A percentile compares a stretch with the other conserved stretches of the same genome.
Conservation (phyloP, 495 filamentous ascomycete genomes). For the Hypoxylon crocopeplum region DNA sequence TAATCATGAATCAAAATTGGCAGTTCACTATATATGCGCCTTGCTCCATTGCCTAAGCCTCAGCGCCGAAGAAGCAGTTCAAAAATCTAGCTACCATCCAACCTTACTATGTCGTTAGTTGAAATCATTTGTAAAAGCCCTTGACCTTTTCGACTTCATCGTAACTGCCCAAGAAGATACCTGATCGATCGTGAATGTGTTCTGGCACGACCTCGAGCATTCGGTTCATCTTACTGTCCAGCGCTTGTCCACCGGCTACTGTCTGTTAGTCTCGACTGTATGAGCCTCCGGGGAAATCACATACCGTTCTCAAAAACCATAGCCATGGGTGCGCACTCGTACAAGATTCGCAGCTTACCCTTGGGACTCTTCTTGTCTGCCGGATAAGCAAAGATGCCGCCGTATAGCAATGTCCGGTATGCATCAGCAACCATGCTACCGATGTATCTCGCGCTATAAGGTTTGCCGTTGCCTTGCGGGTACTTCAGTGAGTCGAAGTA, state of each 20-base stretch:
- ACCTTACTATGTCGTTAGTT: not conserved
- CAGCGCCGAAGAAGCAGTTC: conserved; percentile 8
- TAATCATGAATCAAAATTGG: conserved; percentile 1
- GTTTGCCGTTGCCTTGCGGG: conserved; percentile 73
- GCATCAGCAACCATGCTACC: conserved; percentile 98
- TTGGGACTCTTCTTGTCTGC: conserved; percentile 98
- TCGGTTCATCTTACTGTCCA: conserved; percentile 86
- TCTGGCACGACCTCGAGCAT: conserved; percentile 91
- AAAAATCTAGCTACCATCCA: conserved; percentile 1
- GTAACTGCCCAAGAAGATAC: conserved; percentile 94
- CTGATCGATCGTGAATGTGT: conserved; percentile 92
- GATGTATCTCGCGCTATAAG: conserved; percentile 94
- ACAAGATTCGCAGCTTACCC: conserved; percentile 95
- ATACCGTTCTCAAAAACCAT: conserved; percentile 98
- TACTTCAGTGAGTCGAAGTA: conserved; percentile 92
- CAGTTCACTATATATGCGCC: conserved; percentile 9
- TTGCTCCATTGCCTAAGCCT: conserved; percentile 19
- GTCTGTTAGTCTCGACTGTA: conserved; percentile 19
- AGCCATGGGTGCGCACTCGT: conserved; percentile 99
- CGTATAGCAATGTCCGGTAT: conserved; percentile 93
- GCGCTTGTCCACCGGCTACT: conserved; percentile 84
- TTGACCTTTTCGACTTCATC: conserved; percentile 97
- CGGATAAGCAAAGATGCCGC: conserved; percentile 96
- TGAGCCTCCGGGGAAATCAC: conserved; percentile 30
- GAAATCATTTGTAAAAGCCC: conserved; percentile 56